A percentile compares a stretch with the other conserved stretches of the same genome.
Conservation (phyloP, 805 yeast genomes). For the Spathaspora girioi region DNA sequence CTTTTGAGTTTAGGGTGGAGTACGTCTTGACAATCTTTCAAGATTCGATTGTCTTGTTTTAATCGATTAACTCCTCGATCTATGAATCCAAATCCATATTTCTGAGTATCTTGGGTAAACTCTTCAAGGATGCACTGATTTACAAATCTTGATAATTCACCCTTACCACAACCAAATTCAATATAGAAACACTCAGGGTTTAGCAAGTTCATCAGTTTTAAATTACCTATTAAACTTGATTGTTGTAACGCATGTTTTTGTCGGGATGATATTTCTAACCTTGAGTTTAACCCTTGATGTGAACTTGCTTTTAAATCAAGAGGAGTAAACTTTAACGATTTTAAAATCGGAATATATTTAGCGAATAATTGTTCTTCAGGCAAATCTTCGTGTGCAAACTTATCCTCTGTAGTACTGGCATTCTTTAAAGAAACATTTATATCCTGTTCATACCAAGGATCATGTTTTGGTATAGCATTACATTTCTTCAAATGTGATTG, state of each 20-base stretch:
- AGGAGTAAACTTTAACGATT: slow-evolving; percentile 12
- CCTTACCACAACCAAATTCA: slow-evolving; percentile 92
- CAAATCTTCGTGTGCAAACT: slow-evolving; percentile 8
- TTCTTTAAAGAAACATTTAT: slow-evolving; percentile 29
- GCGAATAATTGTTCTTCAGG: slow-evolving; percentile 9
- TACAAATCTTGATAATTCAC: slow-evolving; percentile 71
- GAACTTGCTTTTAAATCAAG: slow-evolving; percentile 12
- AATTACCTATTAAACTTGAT: slow-evolving; percentile 69
- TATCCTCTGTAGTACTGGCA: background rate
- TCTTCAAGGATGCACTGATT: slow-evolving; percentile 32
- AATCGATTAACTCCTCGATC: slow-evolving; percentile 76
- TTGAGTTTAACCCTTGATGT: slow-evolving; percentile 29
- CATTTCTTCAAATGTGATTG: slow-evolving; percentile 60
- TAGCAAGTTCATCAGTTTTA: slow-evolving; percentile 42
- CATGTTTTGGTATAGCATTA: slow-evolving; percentile 40
- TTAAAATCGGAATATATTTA: slow-evolving; percentile 17
- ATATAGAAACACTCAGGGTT: slow-evolving; percentile 37
- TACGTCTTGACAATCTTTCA: slow-evolving; percentile 43
- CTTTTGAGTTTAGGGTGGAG: slow-evolving; percentile 40
- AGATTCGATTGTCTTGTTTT: slow-evolving; percentile 72
- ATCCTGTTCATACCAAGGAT: slow-evolving; percentile 51
- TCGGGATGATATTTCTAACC: slow-evolving; percentile 50
- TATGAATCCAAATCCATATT: slow-evolving; percentile 52
- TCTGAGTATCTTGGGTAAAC: background rate
- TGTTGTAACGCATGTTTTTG: slow-evolving; percentile 83